Evolutionary conservation across 2,329 filamentous ascomycete genomes (phyloP).

Genomic region (Aspergillus sojae): DNA sequence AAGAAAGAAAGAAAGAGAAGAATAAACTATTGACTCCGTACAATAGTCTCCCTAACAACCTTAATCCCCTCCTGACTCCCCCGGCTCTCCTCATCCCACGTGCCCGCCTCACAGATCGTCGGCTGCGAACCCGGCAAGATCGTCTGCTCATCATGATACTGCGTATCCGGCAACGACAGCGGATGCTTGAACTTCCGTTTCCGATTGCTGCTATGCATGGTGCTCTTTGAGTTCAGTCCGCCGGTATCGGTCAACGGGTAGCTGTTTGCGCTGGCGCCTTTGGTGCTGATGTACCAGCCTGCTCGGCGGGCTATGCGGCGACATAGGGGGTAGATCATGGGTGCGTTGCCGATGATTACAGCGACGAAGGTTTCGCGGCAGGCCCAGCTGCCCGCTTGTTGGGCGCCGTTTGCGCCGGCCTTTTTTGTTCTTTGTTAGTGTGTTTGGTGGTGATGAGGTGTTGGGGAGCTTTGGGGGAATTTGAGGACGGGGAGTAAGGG

Average conservation of each 20-base stretch:
- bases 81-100: slow-evolving; percentile 19
- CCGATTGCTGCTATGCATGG: slow-evolving; percentile 13
- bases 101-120: slow-evolving; percentile 25
- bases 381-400: slow-evolving; percentile 48
- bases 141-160: slow-evolving; percentile 36
- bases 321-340: slow-evolving; percentile 45
- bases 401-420: slow-evolving; percentile 42
- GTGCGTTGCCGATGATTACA: slow-evolving; percentile 46
- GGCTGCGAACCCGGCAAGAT: slow-evolving; percentile 23
- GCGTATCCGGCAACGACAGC: slow-evolving; percentile 33
- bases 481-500: not conserved
- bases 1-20: no score
- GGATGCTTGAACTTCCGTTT: slow-evolving; percentile 33
- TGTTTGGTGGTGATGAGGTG: no score
- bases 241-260: slow-evolving; percentile 29
- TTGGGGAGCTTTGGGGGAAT: not conserved
- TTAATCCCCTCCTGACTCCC: slow-evolving; percentile 31
- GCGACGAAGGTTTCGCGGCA: slow-evolving; percentile 51
- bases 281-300: slow-evolving; percentile 28
- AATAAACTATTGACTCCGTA: no score
- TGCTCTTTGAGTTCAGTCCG: slow-evolving; percentile 8
- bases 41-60: slow-evolving; percentile 35
- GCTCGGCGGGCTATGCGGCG: slow-evolving; percentile 30
- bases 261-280: slow-evolving; percentile 19
- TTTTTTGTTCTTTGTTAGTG: slow-evolving; percentile 3